Evolutionary conservation across 2,329 filamentous ascomycete genomes (phyloP).

Genomic region (Calonectria hawksworthii): DNA sequence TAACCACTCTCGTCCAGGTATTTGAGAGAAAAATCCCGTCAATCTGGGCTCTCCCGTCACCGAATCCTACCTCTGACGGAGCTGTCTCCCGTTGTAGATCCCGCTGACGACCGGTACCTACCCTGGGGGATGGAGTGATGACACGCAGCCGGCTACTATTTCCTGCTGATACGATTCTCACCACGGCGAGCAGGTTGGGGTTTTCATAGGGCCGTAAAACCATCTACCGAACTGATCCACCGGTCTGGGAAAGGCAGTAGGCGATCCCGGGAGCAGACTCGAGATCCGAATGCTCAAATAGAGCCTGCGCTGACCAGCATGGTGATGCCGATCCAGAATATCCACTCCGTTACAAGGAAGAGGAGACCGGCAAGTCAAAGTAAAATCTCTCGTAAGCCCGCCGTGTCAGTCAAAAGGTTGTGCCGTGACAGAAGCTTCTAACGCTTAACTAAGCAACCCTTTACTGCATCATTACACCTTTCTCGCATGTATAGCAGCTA

Average conservation of each 20-base stretch:
- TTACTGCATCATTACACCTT: not conserved
- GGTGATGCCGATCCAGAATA: not conserved
- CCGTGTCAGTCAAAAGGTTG: not conserved
- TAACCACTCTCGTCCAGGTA: not conserved
- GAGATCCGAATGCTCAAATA: not conserved
- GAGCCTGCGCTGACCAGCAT: not conserved
- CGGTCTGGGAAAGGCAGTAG: not conserved
- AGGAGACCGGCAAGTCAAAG: not conserved
- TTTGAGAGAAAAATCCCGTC: not conserved
- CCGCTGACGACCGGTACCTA: not conserved
- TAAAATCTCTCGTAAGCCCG: slow-evolving; percentile 15
- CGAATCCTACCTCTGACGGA: not conserved
- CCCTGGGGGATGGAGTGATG: not conserved
- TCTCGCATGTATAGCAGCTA: not conserved
- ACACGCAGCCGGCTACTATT: not conserved
- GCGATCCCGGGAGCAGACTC: not conserved
- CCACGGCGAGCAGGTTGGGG: not conserved
- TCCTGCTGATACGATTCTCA: slow-evolving; percentile 6
- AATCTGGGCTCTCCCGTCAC: not conserved
- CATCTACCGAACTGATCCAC: slow-evolving; percentile 1
- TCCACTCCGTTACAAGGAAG: not conserved
- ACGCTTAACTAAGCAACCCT: not conserved
- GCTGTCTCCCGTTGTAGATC: not conserved
- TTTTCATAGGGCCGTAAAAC: not conserved
- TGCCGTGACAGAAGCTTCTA: not conserved